Conservation (phyloP, 2,329 filamentous ascomycete genomes). For the Cladophialophora exuberans region DNA sequence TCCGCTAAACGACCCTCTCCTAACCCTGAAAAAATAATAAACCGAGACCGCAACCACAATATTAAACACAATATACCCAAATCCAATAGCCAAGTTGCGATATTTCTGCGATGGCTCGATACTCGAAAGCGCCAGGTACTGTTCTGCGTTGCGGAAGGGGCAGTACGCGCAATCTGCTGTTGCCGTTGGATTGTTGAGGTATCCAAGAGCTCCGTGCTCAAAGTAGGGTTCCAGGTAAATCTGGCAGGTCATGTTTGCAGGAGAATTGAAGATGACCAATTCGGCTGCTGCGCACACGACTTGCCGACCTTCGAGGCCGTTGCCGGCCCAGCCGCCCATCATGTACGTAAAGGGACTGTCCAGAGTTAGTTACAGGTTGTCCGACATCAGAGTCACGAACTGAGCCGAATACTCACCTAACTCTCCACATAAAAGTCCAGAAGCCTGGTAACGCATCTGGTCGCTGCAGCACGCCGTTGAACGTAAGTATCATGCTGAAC, state of each 20-base stretch:
- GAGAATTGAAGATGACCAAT: not conserved
- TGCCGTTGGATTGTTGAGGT: not conserved
- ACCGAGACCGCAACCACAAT: not conserved
- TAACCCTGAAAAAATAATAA: not conserved
- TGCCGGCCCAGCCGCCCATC: not conserved
- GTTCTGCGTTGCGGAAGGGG: not conserved
- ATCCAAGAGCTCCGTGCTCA: not conserved
- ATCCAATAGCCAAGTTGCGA: not conserved
- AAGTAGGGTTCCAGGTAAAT: not conserved
- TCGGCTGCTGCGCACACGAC: not conserved
- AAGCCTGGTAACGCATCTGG: conserved; percentile 65
- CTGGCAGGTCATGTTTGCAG: not conserved
- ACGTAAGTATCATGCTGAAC: conserved; percentile 74
- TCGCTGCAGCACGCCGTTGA: conserved; percentile 70
- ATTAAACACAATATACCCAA: not conserved
- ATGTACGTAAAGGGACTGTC: not conserved
- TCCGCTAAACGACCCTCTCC: not conserved
- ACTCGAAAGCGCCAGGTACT: not conserved
- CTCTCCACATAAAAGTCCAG: conserved; percentile 61
- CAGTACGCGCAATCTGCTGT: not conserved
- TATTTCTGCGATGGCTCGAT: not conserved
- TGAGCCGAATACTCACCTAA: no score
- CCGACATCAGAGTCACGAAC: not conserved
- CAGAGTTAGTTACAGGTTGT: no score
- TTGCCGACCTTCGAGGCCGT: not conserved